Evolutionary conservation across 1,284 basidiomycete genomes (phyloP).

Genomic region (Malassezia vespertilionis): DNA sequence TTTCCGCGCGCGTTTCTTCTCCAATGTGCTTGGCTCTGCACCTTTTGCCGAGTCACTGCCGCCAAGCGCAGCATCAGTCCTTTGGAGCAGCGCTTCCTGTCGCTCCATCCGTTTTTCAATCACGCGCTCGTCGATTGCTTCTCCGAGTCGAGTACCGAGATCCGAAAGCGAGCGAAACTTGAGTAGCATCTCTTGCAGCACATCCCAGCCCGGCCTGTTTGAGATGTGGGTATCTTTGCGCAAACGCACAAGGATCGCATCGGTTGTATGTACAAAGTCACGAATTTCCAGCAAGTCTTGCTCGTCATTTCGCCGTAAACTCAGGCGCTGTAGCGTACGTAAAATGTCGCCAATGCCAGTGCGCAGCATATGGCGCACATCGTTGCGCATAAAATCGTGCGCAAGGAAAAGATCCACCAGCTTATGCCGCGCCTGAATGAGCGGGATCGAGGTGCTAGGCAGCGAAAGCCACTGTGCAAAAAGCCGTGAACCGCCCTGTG

Average conservation of each 20-base stretch:
- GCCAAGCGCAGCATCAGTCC: conserved; percentile 1
- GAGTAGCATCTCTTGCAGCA: conserved; percentile 6
- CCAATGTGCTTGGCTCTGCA: conserved; percentile 13
- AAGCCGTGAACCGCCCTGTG: conserved; percentile 36
- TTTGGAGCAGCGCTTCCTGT: conserved; percentile 24
- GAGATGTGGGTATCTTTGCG: background rate
- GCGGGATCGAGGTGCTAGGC: conserved; percentile 26
- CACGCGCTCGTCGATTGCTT: conserved; percentile 44
- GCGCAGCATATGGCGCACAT: conserved; percentile 23
- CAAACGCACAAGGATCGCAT: conserved; percentile 15
- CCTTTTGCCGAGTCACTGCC: conserved; percentile 20
- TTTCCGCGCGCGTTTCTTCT: background rate
- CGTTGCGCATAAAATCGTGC: conserved; percentile 24
- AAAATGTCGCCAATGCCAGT: conserved; percentile 32
- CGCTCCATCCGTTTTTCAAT: conserved; percentile 29
- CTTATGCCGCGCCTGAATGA: conserved; percentile 28
- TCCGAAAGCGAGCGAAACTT: conserved; percentile 19
- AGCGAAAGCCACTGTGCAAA: conserved; percentile 35
- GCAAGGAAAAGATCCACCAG: conserved; percentile 30
- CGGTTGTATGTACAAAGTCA: conserved; percentile 29
- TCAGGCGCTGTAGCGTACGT: conserved; percentile 35
- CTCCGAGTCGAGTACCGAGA: conserved; percentile 24
- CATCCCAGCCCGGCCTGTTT: conserved; percentile 2
- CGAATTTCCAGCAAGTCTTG: conserved; percentile 42
- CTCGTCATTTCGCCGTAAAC: conserved; percentile 31